phyloP scores from a whole-genome alignment of 1,284 basidiomycete genomes.

The Tranzscheliella williamsii region DNA sequence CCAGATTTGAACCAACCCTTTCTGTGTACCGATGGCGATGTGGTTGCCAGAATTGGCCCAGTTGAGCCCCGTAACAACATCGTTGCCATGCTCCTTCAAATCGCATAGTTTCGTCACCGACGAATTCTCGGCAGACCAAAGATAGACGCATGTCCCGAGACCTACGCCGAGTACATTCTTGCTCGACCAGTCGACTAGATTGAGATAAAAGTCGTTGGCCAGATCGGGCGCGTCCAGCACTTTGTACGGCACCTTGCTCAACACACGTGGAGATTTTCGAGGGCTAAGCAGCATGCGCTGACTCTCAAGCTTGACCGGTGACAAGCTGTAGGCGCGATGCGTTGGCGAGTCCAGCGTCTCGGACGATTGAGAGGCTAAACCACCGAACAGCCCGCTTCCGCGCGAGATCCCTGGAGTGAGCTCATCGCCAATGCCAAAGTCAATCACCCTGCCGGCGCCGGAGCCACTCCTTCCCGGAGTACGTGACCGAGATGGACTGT shows the following conservation, averaged over 20 bases:
- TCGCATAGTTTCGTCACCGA: conserved; percentile 90
- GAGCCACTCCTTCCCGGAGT: conserved; percentile 34
- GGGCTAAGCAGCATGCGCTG: conserved; percentile 83
- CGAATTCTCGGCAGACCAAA: conserved; percentile 94
- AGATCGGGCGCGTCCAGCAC: conserved; percentile 96
- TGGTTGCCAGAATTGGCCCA: conserved; percentile 71
- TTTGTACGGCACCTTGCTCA: conserved; percentile 94
- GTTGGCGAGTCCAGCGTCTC: conserved; percentile 65
- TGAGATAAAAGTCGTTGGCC: conserved; percentile 93
- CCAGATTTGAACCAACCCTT: conserved; percentile 88
- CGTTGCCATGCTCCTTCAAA: conserved; percentile 65
- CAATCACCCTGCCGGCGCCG: conserved; percentile 22
- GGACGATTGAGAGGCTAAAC: conserved; percentile 18
- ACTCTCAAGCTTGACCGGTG: conserved; percentile 82
- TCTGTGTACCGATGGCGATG: conserved; percentile 87
- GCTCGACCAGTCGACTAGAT: conserved; percentile 94
- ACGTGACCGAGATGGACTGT: conserved; percentile 50
- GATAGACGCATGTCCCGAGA: conserved; percentile 86
- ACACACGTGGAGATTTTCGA: conserved; percentile 75
- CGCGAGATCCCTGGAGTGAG: conserved; percentile 9
- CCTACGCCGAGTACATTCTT: conserved; percentile 94
- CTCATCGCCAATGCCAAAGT: conserved; percentile 37
- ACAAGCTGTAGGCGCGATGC: conserved; percentile 85
- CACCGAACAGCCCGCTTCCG: conserved; percentile 43
- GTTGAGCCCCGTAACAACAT: conserved; percentile 51